Evolutionary conservation across 805 yeast species (phyloP).

Genomic region (Nakazawaea wyomingensis): DNA sequence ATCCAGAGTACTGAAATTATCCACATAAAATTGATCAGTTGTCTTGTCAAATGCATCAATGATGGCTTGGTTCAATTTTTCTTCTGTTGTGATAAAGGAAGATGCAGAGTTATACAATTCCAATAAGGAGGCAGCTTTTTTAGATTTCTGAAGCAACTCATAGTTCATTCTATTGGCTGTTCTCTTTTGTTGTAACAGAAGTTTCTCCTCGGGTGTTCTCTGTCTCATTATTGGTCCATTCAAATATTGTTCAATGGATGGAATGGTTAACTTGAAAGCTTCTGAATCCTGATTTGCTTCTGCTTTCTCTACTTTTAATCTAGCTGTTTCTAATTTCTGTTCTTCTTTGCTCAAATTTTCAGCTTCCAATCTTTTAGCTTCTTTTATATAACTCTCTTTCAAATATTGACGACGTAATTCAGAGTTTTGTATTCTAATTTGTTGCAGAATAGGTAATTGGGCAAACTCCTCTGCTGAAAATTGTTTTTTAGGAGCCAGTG

Average conservation of each 20-base stretch:
- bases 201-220: conserved; percentile 67
- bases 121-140: conserved; percentile 52
- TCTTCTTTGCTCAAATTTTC: conserved; percentile 27
- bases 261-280: conserved; percentile 65
- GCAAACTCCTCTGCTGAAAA: conserved; percentile 27
- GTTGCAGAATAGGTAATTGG: conserved; percentile 30
- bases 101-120: conserved; percentile 69
- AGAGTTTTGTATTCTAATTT: conserved; percentile 47
- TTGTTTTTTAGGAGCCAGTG: conserved; percentile 36
- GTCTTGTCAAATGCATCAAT: conserved; percentile 41
- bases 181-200: conserved; percentile 52
- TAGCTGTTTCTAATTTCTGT: conserved; percentile 22
- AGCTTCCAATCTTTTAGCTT: conserved; percentile 32
- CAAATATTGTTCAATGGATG: conserved; percentile 67
- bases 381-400: conserved; percentile 46
- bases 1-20: conserved; percentile 4
- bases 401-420: conserved; percentile 70
- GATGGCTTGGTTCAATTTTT: conserved; percentile 52
- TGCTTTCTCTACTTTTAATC: conserved; percentile 18
- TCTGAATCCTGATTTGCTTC: conserved; percentile 38
- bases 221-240: conserved; percentile 66
- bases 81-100: conserved; percentile 68
- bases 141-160: conserved; percentile 47
- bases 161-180: conserved; percentile 56
- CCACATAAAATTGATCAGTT: conserved; percentile 4